Evolutionary conservation across 2,329 filamentous ascomycete species (phyloP), one percentile per base, ranked within the genome.

Genomic region (Botrytis byssoidea): DNA sequence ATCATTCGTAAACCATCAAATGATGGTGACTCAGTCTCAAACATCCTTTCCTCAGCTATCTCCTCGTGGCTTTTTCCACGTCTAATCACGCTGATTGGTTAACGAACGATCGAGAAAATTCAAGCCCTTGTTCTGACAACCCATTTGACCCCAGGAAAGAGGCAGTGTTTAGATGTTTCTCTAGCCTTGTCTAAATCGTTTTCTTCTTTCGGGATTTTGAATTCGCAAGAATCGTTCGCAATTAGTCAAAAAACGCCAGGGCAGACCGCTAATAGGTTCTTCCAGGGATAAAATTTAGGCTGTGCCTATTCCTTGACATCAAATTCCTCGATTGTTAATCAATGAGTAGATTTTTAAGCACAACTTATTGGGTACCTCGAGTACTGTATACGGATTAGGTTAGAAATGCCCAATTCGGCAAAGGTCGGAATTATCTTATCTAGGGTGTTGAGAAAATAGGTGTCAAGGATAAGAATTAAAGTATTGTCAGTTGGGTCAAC

Each of bases 11-110:
- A 68, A 68, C 9, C 5, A 16, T 32, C 48, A 57, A 68, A 68
- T 57, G 48, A 68, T 57, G 66, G 32, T 68, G 66, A 68, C 66
- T 68, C 48, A 57, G 37, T 51, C 66, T 68, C 32, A 55, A 66
- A 65, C n/a, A 29, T 22, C 35, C 48, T 29, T 29, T 29, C 35
- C 9, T 68, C 65, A 68, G 66, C 66, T 57, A 57, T 25, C 63
- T 9, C 22, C 63, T 65, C 63, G 20, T 32, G 40, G 46, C 32
- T n/a, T 48, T 37, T 48, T 32, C 4, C 65, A 9, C 35, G 10
- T 68, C 20, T 18, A n/a, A 42, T 18, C 25, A 29, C 37, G n/a
- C 35, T 42, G 20, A 68, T 42, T 55, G 48, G 48, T 22, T 22
- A 42, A n/a, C 66, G 12, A 55, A 42, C 29, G 16, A 57, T 42